phyloP scores from a whole-genome alignment of 371 early-diverging fungal species.

The Zychaea mexicana region DNA sequence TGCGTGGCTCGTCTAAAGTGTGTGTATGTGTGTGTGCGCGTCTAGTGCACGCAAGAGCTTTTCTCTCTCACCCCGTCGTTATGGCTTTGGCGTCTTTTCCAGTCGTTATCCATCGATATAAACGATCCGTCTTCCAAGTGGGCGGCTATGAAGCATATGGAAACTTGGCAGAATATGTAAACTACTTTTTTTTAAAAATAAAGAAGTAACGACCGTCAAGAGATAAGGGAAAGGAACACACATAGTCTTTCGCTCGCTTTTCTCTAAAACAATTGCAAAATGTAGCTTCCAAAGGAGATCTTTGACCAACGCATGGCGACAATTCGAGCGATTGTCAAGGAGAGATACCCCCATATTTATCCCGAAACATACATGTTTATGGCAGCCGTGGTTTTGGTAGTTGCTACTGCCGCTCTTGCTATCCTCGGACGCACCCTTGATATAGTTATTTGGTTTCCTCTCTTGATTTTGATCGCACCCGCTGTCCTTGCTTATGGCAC shows the following conservation, averaged over 20 bases:
- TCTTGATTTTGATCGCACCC: constrained; percentile 31
- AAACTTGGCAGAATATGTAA: constrained; percentile 23
- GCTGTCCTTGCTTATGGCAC: constrained; percentile 34
- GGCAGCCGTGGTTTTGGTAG: constrained; percentile 28
- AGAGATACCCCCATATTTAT: constrained; percentile 35
- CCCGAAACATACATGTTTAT: constrained; percentile 39
- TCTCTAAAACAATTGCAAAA: not conserved
- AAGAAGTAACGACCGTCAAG: too few relatives aligned
- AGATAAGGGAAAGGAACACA: too few relatives aligned
- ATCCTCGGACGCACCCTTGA: constrained; percentile 30
- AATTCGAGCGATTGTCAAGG: constrained; percentile 24
- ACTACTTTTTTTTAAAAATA: not conserved
- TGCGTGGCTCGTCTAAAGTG: too few relatives aligned
- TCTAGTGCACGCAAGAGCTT: too few relatives aligned
- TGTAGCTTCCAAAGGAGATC: constrained; percentile 33
- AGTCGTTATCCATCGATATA: constrained; percentile 15
- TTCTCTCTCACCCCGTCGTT: too few relatives aligned
- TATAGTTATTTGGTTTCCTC: constrained; percentile 39
- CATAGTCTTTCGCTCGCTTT: not conserved
- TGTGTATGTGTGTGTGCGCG: too few relatives aligned
- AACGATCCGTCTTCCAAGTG: constrained; percentile 7
- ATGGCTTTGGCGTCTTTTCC: constrained; percentile 27
- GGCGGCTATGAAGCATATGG: constrained; percentile 14
- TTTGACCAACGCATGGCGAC: constrained; percentile 25
- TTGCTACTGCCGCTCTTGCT: constrained; percentile 38